A percentile compares a stretch with the other conserved stretches of the same genome.
These are phyloP conservation scores for Petrea volubilis DNA, from an alignment of 257 asterid genomes.

Conservation along the genomic window DNA sequence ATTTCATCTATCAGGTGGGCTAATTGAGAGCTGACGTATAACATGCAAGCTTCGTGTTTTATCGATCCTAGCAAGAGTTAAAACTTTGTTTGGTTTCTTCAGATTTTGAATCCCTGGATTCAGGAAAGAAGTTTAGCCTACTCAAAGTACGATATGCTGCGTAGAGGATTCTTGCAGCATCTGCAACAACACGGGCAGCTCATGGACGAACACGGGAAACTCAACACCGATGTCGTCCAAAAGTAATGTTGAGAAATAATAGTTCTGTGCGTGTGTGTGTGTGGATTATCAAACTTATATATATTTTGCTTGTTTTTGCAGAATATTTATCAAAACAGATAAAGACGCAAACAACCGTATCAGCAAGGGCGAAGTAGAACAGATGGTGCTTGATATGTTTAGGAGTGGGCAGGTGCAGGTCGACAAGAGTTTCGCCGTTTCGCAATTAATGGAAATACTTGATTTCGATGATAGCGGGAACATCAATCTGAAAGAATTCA, in stretches of 20 bases:
- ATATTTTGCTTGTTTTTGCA: conserved; percentile 16
- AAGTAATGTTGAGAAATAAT: conserved; percentile 21
- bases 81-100: conserved; percentile 5
- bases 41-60: too few species aligned
- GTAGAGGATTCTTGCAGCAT: conserved; percentile 36
- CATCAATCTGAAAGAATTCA: conserved; percentile 44
- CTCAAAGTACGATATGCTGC: conserved; percentile 40
- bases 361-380: conserved; percentile 35
- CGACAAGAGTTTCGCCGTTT: conserved; percentile 35
- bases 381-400: conserved; percentile 37
- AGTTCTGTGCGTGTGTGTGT: neutral
- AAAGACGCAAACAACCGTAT: conserved; percentile 31
- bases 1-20: conserved; percentile 48
- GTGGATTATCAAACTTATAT: neutral
- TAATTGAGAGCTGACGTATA: neutral
- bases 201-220: conserved; percentile 35
- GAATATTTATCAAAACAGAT: conserved; percentile 46
- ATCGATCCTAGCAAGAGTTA: neutral
- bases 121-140: conserved; percentile 58
- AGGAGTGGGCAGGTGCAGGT: conserved; percentile 35
- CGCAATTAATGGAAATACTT: conserved; percentile 35
- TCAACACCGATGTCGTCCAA: conserved; percentile 31
- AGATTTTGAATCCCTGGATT: conserved; percentile 59
- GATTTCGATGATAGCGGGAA: conserved; percentile 29
- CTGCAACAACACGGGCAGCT: conserved; percentile 37